Base-by-base conservation (phyloP, 2,329 filamentous ascomycete species). In the Pseudocercospora fuligena region DNA sequence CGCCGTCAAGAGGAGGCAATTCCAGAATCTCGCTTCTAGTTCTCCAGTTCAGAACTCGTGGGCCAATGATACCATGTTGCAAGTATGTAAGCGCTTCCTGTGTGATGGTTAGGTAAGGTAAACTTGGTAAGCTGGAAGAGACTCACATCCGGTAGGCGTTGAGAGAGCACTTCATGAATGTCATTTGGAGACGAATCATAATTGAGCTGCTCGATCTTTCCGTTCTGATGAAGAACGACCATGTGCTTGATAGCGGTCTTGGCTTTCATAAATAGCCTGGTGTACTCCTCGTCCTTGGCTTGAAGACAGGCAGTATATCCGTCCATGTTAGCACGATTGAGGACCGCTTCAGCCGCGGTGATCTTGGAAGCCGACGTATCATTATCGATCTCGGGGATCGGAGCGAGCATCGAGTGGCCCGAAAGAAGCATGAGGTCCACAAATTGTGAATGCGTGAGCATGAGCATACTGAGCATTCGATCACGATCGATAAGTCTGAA, bases 51-150 rank as follows among this genome's bases (percentile, higher is more conserved):
- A 97, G 86, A 43, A 97, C 84, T 57, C 92, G 88, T 25, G 93
- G 85, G 29, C 92, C 89, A 70, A 98, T 88, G 51, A 97, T 82
- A 36, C 93, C 95, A 60, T 87, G 89, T 66, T 93, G 93, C 59
- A 97, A 85, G 78, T 98, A 98, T 78, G 93, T 91, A 77, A 94
- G 94, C 19, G 98, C 84, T 79, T 99, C 95, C 47, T 93, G 25
- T 9, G 5, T 21, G 19, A 21, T 27, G 56, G 19, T 25, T 21
- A 33, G n/a, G 5, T 19, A 12, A 14, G 29, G 9, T 43, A 19
- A 8, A 25, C 16, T 23, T 21, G 31, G 11, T 43, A 6, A 19
- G 9, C 12, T 23, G 56, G 11, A 58, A 4, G 56, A 27, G n/a
- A 19, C 56, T 58, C 19, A 58, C 56, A 58, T 58, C 89, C 0